Evolutionary conservation across 768 basidiomycete species (phyloP).

Genomic region (Mycena albidolilacea): DNA sequence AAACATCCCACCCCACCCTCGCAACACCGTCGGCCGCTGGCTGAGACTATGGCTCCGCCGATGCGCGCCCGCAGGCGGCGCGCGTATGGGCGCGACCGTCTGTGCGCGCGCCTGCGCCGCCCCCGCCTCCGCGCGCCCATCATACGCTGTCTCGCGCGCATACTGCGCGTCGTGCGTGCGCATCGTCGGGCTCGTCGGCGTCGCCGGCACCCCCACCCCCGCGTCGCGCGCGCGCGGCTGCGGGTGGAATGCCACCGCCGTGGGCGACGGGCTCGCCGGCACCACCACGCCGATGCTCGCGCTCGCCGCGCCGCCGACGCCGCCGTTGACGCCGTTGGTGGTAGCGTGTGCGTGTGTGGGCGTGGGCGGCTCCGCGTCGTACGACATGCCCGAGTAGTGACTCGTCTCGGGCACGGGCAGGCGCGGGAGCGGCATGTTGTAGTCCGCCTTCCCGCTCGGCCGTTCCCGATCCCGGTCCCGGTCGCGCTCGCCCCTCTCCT

Average conservation of each 20-base stretch:
- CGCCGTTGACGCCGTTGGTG: slow-evolving; percentile 24
- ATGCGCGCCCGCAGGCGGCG: slow-evolving; percentile 85
- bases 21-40: slow-evolving; percentile 72
- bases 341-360: neutral
- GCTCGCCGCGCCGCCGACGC: slow-evolving; percentile 15
- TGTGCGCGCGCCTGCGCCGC: slow-evolving; percentile 43
- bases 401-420: slow-evolving; percentile 48
- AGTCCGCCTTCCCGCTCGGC: slow-evolving; percentile 69
- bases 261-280: slow-evolving; percentile 67
- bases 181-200: slow-evolving; percentile 41
- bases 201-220: slow-evolving; percentile 64
- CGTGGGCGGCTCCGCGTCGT: slow-evolving; percentile 64
- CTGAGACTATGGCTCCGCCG: slow-evolving; percentile 88
- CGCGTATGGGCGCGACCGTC: slow-evolving; percentile 63
- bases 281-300: slow-evolving; percentile 36
- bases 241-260: slow-evolving; percentile 67
- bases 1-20: slow-evolving; percentile 76
- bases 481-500: slow-evolving; percentile 13
- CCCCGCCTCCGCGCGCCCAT: slow-evolving; percentile 8
- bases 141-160: neutral
- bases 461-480: slow-evolving; percentile 37
- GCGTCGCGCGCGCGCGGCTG: slow-evolving; percentile 79
- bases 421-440: slow-evolving; percentile 77
- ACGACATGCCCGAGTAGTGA: slow-evolving; percentile 87
- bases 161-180: slow-evolving; percentile 26